Conservation (phyloP, 352 stramenopile genomes). For the Pythium sp. region DNA sequence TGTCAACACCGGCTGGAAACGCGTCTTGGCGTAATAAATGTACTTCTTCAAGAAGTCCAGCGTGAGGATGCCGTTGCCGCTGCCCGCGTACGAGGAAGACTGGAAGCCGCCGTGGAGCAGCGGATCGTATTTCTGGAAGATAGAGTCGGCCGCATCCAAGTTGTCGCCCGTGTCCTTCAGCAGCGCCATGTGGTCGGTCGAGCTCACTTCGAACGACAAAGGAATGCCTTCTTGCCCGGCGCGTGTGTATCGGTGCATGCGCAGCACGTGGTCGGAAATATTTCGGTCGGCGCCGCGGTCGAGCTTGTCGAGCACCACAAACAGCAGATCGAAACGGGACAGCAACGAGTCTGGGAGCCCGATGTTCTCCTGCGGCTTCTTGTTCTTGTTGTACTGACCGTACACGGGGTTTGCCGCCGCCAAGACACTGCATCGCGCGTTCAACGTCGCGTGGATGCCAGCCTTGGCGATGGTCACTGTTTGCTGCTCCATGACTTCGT, state of each 20-base stretch:
- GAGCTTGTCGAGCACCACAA: constrained; percentile 99
- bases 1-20: constrained; percentile 84
- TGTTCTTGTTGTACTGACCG: constrained; percentile 99
- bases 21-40: constrained; percentile 98
- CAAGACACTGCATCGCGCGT: constrained; percentile 98
- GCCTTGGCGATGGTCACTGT: constrained; percentile 99
- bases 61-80: constrained; percentile 86
- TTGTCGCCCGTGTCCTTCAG: constrained; percentile 63
- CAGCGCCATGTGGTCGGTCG: constrained; percentile 74
- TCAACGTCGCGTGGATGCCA: constrained; percentile 98
- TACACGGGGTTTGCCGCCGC: constrained; percentile 99
- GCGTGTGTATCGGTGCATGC: constrained; percentile 94
- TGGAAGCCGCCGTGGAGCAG: constrained; percentile 79
- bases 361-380: constrained; percentile 98
- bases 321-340: constrained; percentile 99
- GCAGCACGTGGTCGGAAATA: constrained; percentile 97
- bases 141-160: constrained; percentile 72
- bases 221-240: constrained; percentile 86
- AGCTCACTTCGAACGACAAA: constrained; percentile 85
- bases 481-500: constrained; percentile 99
- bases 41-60: constrained; percentile 99
- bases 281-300: constrained; percentile 92
- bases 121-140: constrained; percentile 91
- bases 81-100: constrained; percentile 44
- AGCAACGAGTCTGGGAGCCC: constrained; percentile 98